These are phyloP conservation scores for Daldinia loculata DNA, from an alignment of 495 filamentous ascomycete species.

Conservation along the genomic window DNA sequence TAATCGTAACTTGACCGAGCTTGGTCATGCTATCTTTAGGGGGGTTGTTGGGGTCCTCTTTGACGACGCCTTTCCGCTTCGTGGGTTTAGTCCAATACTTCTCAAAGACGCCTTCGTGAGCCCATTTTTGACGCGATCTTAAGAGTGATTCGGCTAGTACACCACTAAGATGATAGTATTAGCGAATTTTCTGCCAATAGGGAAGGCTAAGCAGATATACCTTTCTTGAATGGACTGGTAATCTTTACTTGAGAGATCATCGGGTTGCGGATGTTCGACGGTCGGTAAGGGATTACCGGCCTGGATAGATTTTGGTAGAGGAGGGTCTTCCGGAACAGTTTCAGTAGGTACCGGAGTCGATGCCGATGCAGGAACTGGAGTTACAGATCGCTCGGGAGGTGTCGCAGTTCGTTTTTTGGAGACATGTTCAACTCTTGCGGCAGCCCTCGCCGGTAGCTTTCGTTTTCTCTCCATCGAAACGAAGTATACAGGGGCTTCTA, in stretches of 20 bases:
- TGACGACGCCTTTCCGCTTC: slow-evolving; percentile 77
- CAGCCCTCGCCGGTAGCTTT: slow-evolving; percentile 64
- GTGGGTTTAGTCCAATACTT: slow-evolving; percentile 93
- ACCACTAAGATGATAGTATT: slow-evolving; percentile 63
- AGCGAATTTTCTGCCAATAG: background rate
- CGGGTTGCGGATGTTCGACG: slow-evolving; percentile 71
- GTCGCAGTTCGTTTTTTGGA: slow-evolving; percentile 60
- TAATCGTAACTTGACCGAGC: slow-evolving; percentile 80
- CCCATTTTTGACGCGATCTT: slow-evolving; percentile 88
- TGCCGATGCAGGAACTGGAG: slow-evolving; percentile 45
- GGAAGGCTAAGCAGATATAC: slow-evolving; percentile 51
- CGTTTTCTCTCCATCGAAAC: slow-evolving; percentile 63
- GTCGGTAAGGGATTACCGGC: slow-evolving; percentile 76
- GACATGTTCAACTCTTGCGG: slow-evolving; percentile 59
- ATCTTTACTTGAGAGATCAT: slow-evolving; percentile 68
- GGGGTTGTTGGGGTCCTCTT: slow-evolving; percentile 77
- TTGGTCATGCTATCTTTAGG: slow-evolving; percentile 87
- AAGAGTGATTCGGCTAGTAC: slow-evolving; percentile 83
- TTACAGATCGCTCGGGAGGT: slow-evolving; percentile 49
- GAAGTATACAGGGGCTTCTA: background rate
- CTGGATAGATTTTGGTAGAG: slow-evolving; percentile 66
- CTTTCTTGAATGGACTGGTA: slow-evolving; percentile 88
- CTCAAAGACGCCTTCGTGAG: slow-evolving; percentile 86
- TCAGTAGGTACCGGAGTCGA: slow-evolving; percentile 44
- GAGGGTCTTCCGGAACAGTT: slow-evolving; percentile 54